phyloP scores from a whole-genome alignment of 1,139 yeast species.

The Scheffersomyces cryptocercus region DNA sequence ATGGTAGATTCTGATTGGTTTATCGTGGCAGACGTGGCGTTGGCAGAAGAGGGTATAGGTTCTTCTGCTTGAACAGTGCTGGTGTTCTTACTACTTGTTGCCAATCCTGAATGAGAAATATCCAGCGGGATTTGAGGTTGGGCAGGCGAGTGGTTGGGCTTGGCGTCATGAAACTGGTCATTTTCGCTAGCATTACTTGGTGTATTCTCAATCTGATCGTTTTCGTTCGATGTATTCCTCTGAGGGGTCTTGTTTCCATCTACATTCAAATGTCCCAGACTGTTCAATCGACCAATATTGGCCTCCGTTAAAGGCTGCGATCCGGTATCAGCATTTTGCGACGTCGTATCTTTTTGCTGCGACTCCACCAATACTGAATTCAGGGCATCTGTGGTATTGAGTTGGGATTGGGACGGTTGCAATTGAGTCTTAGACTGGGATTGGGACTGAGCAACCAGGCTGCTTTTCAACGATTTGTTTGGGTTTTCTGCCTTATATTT shows the following conservation, averaged over 20 bases:
- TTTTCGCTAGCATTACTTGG: background rate
- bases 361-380: background rate
- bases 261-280: too few relatives aligned
- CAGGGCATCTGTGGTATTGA: background rate
- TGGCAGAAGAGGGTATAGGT: too few relatives aligned
- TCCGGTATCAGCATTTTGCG: constrained; percentile 7
- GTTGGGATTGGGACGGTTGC: constrained; percentile 1
- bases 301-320: constrained; percentile 35
- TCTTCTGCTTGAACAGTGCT: too few relatives aligned
- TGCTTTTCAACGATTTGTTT: constrained; percentile 17
- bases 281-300: constrained; percentile 27
- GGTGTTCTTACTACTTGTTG: too few relatives aligned
- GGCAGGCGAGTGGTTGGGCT: too few relatives aligned
- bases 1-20: too few relatives aligned
- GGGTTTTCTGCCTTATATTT: constrained; percentile 53
- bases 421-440: constrained; percentile 1
- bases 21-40: too few relatives aligned
- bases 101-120: too few relatives aligned
- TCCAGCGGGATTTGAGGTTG: too few relatives aligned
- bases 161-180: too few relatives aligned
- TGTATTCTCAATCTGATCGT: background rate
- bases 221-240: background rate
- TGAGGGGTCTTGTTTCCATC: too few relatives aligned
- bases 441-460: background rate
- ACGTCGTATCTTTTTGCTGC: background rate